Evolutionary conservation across 164 flowering plant genomes (phyloP).

Genomic region (Vitis riparia): DNA sequence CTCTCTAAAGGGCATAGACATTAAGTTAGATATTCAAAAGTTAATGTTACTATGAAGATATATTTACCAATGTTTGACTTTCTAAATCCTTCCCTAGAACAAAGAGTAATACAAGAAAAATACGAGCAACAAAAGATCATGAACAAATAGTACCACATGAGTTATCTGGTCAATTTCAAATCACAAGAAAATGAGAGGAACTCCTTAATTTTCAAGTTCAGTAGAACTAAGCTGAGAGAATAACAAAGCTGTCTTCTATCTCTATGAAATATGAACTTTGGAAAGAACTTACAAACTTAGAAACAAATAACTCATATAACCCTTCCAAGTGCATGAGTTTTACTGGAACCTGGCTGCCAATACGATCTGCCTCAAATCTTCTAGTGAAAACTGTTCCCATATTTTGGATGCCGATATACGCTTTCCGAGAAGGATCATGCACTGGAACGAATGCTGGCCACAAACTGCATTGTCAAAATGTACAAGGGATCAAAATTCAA

Average conservation of each 20-base stretch:
- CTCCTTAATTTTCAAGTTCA: not conserved
- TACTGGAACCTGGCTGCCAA: constrained; percentile 93
- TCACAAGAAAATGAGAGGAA: not conserved
- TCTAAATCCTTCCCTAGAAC: not conserved
- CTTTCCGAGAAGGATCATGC: constrained; percentile 90
- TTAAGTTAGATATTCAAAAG: not conserved
- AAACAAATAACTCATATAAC: constrained; percentile 83
- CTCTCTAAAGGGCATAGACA: not conserved
- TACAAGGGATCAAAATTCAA: constrained; percentile 1
- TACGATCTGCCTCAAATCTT: constrained; percentile 93
- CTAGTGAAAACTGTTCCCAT: constrained; percentile 92
- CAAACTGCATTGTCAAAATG: constrained; percentile 41
- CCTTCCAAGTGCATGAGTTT: constrained; percentile 98
- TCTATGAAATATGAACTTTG: not conserved
- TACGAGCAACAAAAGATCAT: not conserved
- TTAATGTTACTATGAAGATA: not conserved
- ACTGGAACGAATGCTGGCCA: constrained; percentile 99
- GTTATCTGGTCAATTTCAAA: not conserved
- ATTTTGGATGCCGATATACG: constrained; percentile 91
- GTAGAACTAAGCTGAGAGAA: not conserved
- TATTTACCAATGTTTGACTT: not conserved
- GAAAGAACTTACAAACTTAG: constrained; percentile 79
- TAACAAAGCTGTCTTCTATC: not conserved
- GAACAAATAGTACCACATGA: not conserved
- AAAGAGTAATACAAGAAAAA: not conserved